A percentile compares a stretch with the other conserved stretches of the same genome.
Conservation (phyloP, 2,329 filamentous ascomycete genomes). For the Fusarium graminum region DNA sequence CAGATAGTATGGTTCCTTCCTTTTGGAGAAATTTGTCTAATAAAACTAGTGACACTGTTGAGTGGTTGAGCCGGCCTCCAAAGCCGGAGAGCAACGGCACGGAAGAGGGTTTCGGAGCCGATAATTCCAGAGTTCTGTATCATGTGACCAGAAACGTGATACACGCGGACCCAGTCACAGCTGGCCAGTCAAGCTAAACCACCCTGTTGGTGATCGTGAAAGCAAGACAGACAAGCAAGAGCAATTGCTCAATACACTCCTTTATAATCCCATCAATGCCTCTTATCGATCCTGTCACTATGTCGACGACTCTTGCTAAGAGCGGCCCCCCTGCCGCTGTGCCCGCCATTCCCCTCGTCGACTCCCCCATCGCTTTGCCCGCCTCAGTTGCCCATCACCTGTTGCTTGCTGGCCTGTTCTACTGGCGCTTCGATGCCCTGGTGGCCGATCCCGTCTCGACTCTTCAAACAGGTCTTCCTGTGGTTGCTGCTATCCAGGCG, state of each 20-base stretch:
- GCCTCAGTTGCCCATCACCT: constrained; percentile 77
- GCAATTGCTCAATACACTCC: constrained; percentile 38
- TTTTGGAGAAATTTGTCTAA: constrained; percentile 26
- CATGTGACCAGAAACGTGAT: constrained; percentile 46
- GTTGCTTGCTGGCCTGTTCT: constrained; percentile 74
- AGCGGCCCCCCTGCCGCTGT: constrained; percentile 49
- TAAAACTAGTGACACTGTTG: constrained; percentile 11
- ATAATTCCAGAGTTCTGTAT: not conserved
- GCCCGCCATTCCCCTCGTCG: constrained; percentile 56
- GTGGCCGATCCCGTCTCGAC: constrained; percentile 77
- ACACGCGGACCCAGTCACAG: constrained; percentile 17
- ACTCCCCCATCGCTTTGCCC: constrained; percentile 57
- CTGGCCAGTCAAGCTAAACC: constrained; percentile 32
- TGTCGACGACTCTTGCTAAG: constrained; percentile 55
- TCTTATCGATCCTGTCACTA: constrained; percentile 55
- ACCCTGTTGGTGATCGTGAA: constrained; percentile 34
- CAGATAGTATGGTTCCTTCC: constrained; percentile 6
- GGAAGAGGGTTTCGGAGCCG: constrained; percentile 35
- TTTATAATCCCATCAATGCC: constrained; percentile 48
- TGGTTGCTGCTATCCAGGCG: constrained; percentile 74
- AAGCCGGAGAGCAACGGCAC: not conserved
- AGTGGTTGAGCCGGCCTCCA: constrained; percentile 1
- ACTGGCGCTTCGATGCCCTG: constrained; percentile 73
- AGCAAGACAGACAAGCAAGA: constrained; percentile 40
- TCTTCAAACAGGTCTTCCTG: constrained; percentile 71